These are phyloP conservation scores for Thielaviopsis ethacetica DNA, from an alignment of 2,329 filamentous ascomycete genomes.

Conservation along the genomic window DNA sequence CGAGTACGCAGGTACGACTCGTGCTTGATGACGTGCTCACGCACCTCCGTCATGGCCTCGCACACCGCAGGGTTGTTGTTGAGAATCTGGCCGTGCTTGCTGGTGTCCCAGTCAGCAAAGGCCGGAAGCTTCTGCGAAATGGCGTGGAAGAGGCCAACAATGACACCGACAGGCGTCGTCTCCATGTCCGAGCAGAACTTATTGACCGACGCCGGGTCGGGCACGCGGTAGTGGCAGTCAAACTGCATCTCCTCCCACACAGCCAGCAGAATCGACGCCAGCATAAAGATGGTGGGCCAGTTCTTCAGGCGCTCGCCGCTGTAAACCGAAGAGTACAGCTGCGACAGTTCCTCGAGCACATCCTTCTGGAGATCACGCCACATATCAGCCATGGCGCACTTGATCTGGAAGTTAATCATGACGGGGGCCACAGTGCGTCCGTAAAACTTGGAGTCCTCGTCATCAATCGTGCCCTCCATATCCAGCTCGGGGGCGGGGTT, in stretches of 20 bases:
- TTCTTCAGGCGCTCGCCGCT: conserved; percentile 95
- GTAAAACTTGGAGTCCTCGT: conserved; percentile 70
- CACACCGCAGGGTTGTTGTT: conserved; percentile 86
- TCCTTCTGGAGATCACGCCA: conserved; percentile 97
- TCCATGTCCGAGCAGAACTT: conserved; percentile 98
- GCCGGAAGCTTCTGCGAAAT: conserved; percentile 92
- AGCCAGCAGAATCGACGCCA: conserved; percentile 78
- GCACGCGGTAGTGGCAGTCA: conserved; percentile 89
- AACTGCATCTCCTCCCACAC: conserved; percentile 99
- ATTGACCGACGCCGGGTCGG: conserved; percentile 66
- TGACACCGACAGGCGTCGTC: conserved; percentile 84
- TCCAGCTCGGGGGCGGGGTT: conserved; percentile 66
- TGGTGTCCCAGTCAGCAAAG: conserved; percentile 86
- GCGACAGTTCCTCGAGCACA: conserved; percentile 81
- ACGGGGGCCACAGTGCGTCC: conserved; percentile 87
- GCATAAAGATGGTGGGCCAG: conserved; percentile 97
- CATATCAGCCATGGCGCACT: conserved; percentile 92
- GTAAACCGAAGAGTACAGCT: conserved; percentile 93
- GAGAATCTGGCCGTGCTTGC: conserved; percentile 76
- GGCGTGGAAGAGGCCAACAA: conserved; percentile 91
- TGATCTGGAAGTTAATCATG: conserved; percentile 99
- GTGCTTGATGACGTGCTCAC: conserved; percentile 81
- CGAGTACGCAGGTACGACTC: conserved; percentile 76
- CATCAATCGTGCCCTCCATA: conserved; percentile 69
- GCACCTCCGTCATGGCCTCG: conserved; percentile 91